Evolutionary conservation across 1,284 basidiomycete genomes (phyloP), one percentile per base, ranked within the genome.

Genomic region (Apiotrichum montevideense): DNA sequence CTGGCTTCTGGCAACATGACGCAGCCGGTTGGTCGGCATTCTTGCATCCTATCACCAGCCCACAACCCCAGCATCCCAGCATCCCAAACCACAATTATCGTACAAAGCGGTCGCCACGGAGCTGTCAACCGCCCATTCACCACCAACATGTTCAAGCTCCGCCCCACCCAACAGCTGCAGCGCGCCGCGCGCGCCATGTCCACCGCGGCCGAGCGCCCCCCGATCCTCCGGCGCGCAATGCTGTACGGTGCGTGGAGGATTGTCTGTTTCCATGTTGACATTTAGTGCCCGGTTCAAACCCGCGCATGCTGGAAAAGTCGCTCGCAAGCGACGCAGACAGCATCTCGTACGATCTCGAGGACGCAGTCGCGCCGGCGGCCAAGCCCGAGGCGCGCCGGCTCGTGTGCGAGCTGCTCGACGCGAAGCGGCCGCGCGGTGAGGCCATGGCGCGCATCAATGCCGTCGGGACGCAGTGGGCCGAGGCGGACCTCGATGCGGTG

Each of bases 261-360:
- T 39, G 3, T 9, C 8, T 9, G 13, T 32, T n/a, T 39, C 37
- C 10, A 14, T n/a, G 39, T 15, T 37, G n/a, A 49, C 52, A 11
- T 6, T n/a, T 67, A 85, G 84, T 92, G 1, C 89, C 89, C 11
- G 80, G 85, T 8, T 87, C 88, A 0, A 87, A 85, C 29, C 83
- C 87, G 46, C 81, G 83, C 50, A 90, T 90, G 87, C 82, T 92
- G 15, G 79, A 85, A 66, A 91, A 91, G 69, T 88, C 88, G 0
- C 78, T 87, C 41, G 73, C 67, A 8, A 80, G 80, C 9, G 71
- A 75, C 1, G 85, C 88, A 1, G 89, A 92, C 66, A 80, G 85
- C 37, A 79, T 91, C 35, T 85, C 89, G n/a, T 92, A 90, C 68
- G 89, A 92, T 76, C 79, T 92, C 15, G 89, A 92, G 69, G 89